Evolutionary conservation across 2,329 filamentous ascomycete genomes (phyloP).

Genomic region (Pezicula radicicola): DNA sequence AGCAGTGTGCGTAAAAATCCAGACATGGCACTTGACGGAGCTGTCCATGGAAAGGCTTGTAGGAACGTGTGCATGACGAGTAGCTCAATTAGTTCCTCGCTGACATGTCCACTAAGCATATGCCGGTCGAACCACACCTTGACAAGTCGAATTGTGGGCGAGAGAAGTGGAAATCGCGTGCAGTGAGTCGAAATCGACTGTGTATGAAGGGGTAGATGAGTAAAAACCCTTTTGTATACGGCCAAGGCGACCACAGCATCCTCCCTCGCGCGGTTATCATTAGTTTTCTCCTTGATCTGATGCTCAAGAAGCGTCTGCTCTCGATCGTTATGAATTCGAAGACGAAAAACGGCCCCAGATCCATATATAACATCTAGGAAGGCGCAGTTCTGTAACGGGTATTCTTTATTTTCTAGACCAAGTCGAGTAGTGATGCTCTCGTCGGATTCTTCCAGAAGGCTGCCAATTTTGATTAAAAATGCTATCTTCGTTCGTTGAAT

Average conservation of each 20-base stretch:
- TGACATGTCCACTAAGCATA: conserved; percentile 72
- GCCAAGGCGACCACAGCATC: conserved; percentile 68
- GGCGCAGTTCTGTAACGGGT: conserved; percentile 69
- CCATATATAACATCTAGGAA: conserved; percentile 81
- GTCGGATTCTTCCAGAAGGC: conserved; percentile 61
- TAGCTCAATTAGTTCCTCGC: conserved; percentile 81
- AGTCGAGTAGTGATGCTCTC: conserved; percentile 63
- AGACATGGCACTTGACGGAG: conserved; percentile 72
- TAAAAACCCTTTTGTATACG: conserved; percentile 67
- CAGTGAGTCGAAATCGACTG: conserved; percentile 78
- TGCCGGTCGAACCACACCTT: conserved; percentile 91
- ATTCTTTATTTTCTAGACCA: conserved; percentile 74
- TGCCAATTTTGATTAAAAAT: conserved; percentile 67
- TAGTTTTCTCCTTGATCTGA: conserved; percentile 70
- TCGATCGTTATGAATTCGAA: conserved; percentile 85
- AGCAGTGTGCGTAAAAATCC: conserved; percentile 80
- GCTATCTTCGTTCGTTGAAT: conserved; percentile 94
- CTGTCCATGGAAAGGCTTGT: conserved; percentile 75
- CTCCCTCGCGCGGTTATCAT: conserved; percentile 64
- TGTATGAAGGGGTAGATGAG: conserved; percentile 72
- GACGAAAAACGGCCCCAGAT: conserved; percentile 70
- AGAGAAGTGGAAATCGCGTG: conserved; percentile 76
- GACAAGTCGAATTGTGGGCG: conserved; percentile 75
- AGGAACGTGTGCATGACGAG: conserved; percentile 76
- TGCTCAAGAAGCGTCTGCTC: conserved; percentile 79